phyloP scores from a whole-genome alignment of 345 rosid species.

The Salix exigua region DNA sequence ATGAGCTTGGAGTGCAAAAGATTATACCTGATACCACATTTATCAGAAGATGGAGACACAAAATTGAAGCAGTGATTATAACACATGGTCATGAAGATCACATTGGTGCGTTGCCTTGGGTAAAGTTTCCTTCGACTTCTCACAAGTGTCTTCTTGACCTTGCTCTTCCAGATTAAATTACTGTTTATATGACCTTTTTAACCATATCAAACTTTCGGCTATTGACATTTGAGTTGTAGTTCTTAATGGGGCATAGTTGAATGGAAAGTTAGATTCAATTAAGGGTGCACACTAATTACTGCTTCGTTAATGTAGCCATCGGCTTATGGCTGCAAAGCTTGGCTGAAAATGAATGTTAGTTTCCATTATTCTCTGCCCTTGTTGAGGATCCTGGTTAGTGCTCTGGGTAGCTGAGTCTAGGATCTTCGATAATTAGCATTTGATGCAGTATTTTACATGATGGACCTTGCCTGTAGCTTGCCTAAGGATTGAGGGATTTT shows the following conservation, averaged over 20 bases:
- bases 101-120: constrained; percentile 99
- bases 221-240: not conserved
- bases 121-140: constrained; percentile 57
- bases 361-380: not conserved
- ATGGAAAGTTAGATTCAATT: not conserved
- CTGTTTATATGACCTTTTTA: constrained; percentile 7
- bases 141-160: not conserved
- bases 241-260: not conserved
- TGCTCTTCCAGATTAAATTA: constrained; percentile 2
- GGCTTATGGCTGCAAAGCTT: not conserved
- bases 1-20: constrained; percentile 93
- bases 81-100: constrained; percentile 99
- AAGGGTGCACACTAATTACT: not conserved
- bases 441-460: not conserved
- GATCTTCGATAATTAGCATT: not conserved
- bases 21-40: constrained; percentile 94
- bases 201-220: not conserved
- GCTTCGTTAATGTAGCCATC: not conserved
- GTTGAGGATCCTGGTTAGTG: not conserved
- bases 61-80: constrained; percentile 94
- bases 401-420: not conserved
- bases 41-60: constrained; percentile 90
- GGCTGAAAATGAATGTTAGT: not conserved
- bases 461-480: not conserved
- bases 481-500: not conserved